Conservation (phyloP, 1,139 yeast genomes). For the Scheffersomyces illinoinensis region DNA sequence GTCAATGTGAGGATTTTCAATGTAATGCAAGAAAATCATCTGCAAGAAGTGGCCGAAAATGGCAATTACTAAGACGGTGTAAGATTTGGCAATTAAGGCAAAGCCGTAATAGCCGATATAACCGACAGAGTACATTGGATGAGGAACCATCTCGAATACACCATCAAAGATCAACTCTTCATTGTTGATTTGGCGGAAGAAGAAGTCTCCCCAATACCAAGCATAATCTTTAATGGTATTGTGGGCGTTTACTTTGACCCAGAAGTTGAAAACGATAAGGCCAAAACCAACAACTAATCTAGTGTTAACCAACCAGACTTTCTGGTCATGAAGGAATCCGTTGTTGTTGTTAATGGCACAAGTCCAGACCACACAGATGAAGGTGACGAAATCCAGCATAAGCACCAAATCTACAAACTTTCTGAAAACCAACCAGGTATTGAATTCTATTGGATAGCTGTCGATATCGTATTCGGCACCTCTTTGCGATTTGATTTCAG, state of each 20-base stretch:
- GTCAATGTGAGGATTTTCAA: slow-evolving; percentile 87
- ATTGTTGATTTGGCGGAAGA: slow-evolving; percentile 74
- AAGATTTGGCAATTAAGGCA: slow-evolving; percentile 76
- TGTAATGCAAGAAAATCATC: slow-evolving; percentile 72
- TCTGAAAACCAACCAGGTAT: slow-evolving; percentile 81
- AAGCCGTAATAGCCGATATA: slow-evolving; percentile 87
- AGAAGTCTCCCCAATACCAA: slow-evolving; percentile 96
- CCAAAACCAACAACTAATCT: slow-evolving; percentile 45
- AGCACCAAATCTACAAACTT: slow-evolving; percentile 79
- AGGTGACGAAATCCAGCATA: slow-evolving; percentile 84
- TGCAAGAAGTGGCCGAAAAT: slow-evolving; percentile 78
- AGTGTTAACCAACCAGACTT: slow-evolving; percentile 34
- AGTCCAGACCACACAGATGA: slow-evolving; percentile 66
- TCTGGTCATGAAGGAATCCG: slow-evolving; percentile 41
- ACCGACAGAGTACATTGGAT: slow-evolving; percentile 92
- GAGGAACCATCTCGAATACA: slow-evolving; percentile 89
- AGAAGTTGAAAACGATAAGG: slow-evolving; percentile 69
- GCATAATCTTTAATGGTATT: slow-evolving; percentile 89
- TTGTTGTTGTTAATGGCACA: slow-evolving; percentile 45
- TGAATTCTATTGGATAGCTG: slow-evolving; percentile 69
- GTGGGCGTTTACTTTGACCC: slow-evolving; percentile 91
- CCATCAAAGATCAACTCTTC: slow-evolving; percentile 85
- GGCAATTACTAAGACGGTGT: slow-evolving; percentile 70
- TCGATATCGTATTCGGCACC: slow-evolving; percentile 51
- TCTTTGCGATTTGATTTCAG: slow-evolving; percentile 60